A percentile compares a stretch with the other conserved stretches of the same genome.
phyloP scores from a whole-genome alignment of 1,284 basidiomycete species.

The Gymnopus androsaceus region DNA sequence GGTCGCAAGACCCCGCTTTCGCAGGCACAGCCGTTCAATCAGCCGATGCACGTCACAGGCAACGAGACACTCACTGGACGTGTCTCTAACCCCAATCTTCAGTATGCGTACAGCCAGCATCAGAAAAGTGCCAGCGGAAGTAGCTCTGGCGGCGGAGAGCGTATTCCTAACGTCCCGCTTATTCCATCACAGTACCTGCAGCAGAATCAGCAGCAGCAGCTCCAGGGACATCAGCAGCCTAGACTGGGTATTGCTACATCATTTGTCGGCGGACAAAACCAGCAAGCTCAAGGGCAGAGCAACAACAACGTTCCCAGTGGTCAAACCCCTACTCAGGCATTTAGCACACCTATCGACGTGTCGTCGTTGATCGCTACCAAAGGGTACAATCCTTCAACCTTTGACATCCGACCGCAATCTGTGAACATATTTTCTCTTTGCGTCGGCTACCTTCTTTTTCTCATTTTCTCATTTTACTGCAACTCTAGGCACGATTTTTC shows the following conservation, averaged over 20 bases:
- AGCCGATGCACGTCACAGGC: slow-evolving; percentile 67
- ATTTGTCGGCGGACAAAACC: slow-evolving; percentile 27
- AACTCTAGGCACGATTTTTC: slow-evolving; percentile 79
- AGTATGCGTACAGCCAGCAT: slow-evolving; percentile 60
- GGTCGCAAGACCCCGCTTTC: slow-evolving; percentile 58
- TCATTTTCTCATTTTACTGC: slow-evolving; percentile 10
- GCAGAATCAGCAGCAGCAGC: slow-evolving; percentile 47
- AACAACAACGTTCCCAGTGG: slow-evolving; percentile 26
- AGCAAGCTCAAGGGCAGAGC: slow-evolving; percentile 15
- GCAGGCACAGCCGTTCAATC: slow-evolving; percentile 41
- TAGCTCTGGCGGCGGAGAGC: slow-evolving; percentile 34
- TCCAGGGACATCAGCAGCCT: slow-evolving; percentile 32
- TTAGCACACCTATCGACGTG: slow-evolving; percentile 77
- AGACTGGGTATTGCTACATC: slow-evolving; percentile 41
- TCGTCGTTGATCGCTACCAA: slow-evolving; percentile 83
- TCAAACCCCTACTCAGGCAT: slow-evolving; percentile 42
- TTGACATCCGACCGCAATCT: slow-evolving; percentile 79
- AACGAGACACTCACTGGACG: slow-evolving; percentile 54
- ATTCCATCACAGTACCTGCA: slow-evolving; percentile 73
- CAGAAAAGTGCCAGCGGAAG: slow-evolving; percentile 36
- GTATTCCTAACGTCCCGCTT: slow-evolving; percentile 65
- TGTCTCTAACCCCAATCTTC: slow-evolving; percentile 68
- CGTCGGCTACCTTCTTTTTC: slow-evolving; percentile 33
- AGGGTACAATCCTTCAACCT: slow-evolving; percentile 88
- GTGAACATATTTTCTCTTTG: no score